Base-by-base conservation (phyloP, 495 filamentous ascomycete genomes). In the Lophiostoma macrostomum region DNA sequence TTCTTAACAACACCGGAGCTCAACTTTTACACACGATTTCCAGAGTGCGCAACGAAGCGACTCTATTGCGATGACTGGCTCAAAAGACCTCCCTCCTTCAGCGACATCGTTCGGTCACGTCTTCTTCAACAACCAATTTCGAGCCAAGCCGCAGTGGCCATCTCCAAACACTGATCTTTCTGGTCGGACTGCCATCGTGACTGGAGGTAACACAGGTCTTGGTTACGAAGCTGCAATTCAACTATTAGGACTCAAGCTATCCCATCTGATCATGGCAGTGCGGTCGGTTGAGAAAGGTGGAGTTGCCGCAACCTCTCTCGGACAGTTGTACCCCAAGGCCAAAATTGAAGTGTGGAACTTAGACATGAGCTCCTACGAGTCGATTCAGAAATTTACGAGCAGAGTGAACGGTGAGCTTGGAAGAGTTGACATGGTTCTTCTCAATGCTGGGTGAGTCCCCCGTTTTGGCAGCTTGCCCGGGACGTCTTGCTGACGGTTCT, bases 301-400 rank as follows among this genome's bases (percentile, higher is more conserved):
- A 25, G 58, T 59, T 12, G 67, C 70, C 10, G 73, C 74, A 50
- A 29, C 48, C 0, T 67, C 72, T 28, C 71, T 82, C 25, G 76
- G 78, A 51, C 63, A 20, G 18, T 61, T 58, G 30, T 58, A 50
- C 24, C 76, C 73, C 16, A 66, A 68, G 5, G 27, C 70, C 36
- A 63, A 64, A 0, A 70, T 73, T 13, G 68, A 76, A 49, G 70
- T 80, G 7, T 80, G 75, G 76, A 64, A 72, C 36, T 68, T 83
- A 0, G 80, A 82, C 44, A 75, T 82, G 72, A 64, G 53, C 51
- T 73, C 56, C 37, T 82, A 76, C 59, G 64, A 69, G 24, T 78
- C 73, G 35, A 73, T 82, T 28, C 67, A 72, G 46, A 52, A 37
- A 3, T 81, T 82, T 44, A 74, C 40, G 7, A 20, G 12, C 4